These are phyloP conservation scores for Calonectria fujianensis DNA, from an alignment of 2,329 filamentous ascomycete genomes.

Conservation along the genomic window DNA sequence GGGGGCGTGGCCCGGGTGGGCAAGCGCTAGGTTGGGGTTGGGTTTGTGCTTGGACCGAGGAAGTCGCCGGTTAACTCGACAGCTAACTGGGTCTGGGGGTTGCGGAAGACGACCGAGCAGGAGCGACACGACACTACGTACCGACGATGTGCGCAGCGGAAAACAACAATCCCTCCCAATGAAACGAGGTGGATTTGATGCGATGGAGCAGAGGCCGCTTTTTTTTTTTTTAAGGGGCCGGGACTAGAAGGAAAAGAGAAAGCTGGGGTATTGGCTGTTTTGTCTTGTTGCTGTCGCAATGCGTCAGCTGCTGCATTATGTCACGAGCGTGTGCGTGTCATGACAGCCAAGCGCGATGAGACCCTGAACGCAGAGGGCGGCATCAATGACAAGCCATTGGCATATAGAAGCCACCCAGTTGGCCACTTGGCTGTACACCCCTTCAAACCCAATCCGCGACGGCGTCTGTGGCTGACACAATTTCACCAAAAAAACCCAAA, in stretches of 20 bases:
- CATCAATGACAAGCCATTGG: constrained; percentile 22
- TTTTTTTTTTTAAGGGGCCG: constrained; percentile 36
- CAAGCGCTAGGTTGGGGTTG: constrained; percentile 30
- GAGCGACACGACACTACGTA: constrained; percentile 38
- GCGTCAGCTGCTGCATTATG: constrained; percentile 37
- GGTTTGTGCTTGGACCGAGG: constrained; percentile 51
- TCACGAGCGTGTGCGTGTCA: constrained; percentile 28
- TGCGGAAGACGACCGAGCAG: constrained; percentile 53
- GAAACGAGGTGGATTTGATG: constrained; percentile 55
- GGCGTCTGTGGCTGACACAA: constrained; percentile 30
- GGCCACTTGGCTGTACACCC: neutral
- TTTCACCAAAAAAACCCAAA: neutral
- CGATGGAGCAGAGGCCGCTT: constrained; percentile 50
- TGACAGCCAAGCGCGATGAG: constrained; percentile 18
- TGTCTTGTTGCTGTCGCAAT: constrained; percentile 35
- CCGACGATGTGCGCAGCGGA: constrained; percentile 44
- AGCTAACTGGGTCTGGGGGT: constrained; percentile 22
- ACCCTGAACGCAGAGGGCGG: constrained; percentile 13
- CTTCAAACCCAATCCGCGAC: constrained; percentile 13
- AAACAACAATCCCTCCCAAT: constrained; percentile 51
- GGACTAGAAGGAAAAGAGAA: constrained; percentile 40
- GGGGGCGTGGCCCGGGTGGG: constrained; percentile 28
- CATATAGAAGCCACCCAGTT: constrained; percentile 27
- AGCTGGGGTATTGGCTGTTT: constrained; percentile 50
- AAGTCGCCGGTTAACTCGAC: constrained; percentile 51